Evolutionary conservation across 257 asterid species (phyloP), one percentile per base, ranked within the genome.

Genomic region (Leonotis leonurus): DNA sequence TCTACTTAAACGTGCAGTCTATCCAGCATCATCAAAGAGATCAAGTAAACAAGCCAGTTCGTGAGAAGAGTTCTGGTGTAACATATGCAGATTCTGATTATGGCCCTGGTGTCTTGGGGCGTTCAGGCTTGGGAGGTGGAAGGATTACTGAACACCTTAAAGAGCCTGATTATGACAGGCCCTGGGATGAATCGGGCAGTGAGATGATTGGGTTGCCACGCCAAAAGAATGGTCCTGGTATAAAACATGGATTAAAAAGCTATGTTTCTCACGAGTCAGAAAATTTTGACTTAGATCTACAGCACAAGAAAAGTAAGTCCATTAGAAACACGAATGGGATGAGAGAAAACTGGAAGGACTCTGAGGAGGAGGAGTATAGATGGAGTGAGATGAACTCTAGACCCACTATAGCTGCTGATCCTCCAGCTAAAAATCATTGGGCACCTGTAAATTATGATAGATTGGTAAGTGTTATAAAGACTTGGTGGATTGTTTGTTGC

Each of bases 311-410:
- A 45, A 65, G 45, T 54, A 50, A 71, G 13, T 55, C 72, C 21
- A 67, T 64, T 67, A 74, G 71, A 65, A 77, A 52, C 69, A 69
- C 69, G 17, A 43, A 73, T 58, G 83, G 64, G 72, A 73, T 74
- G 78, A 75, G 68, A 60, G 80, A 55, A 69, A 83, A 84, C 81
- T 89, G 95, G 95, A 85, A 86, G 76, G 73, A 85, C 80, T 76
- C 94, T 5, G 97, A 84, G 78, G 97, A 86, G 78, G 95, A 88
- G 76, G 96, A 88, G 77, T 89, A 72, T 56, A 58, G 58, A 57
- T 86, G 97, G 97, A 92, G 83, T 43, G 97, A 84, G 56, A 77
- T 83, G 72, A 83, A 70, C 67, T 75, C 88, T 37, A 79, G 80
- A 54, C 70, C 72, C 26, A 46, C 70, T 37, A 78, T 63, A 60